These are phyloP conservation scores for Cyphellophora attinorum DNA, from an alignment of 2,329 filamentous ascomycete species.

Conservation along the genomic window DNA sequence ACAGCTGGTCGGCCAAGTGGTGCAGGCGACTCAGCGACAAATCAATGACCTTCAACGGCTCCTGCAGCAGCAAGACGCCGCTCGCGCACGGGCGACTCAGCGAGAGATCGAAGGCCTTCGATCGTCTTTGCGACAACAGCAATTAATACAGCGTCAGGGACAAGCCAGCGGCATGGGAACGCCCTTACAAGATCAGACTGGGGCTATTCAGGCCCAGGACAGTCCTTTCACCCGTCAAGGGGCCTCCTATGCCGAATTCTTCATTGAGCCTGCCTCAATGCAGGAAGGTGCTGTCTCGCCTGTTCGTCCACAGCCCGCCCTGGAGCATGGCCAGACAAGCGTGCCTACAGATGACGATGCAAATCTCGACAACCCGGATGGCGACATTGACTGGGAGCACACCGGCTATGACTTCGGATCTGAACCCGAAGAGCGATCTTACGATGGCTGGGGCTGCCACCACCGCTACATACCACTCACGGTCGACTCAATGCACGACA, in stretches of 20 bases:
- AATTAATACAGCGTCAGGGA: too few species aligned
- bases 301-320: too few species aligned
- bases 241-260: neutral
- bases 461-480: conserved; percentile 7
- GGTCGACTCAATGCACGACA: conserved; percentile 4
- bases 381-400: conserved; percentile 13
- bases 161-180: too few species aligned
- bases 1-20: too few species aligned
- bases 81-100: too few species aligned
- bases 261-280: neutral
- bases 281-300: neutral
- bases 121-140: too few species aligned
- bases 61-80: too few species aligned
- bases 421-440: conserved; percentile 11
- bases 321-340: too few species aligned
- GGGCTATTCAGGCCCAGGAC: neutral
- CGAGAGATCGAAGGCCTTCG: too few species aligned
- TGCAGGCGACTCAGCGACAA: too few species aligned
- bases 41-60: too few species aligned
- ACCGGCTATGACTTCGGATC: conserved; percentile 29
- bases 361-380: conserved; percentile 13
- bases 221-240: neutral
- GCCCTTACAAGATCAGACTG: too few species aligned
- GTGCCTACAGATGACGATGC: neutral
- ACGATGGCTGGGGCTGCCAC: conserved; percentile 12